These are phyloP conservation scores for Perkinsus marinus DNA, from an alignment of 169 alveolate species.

Conservation along the genomic window DNA sequence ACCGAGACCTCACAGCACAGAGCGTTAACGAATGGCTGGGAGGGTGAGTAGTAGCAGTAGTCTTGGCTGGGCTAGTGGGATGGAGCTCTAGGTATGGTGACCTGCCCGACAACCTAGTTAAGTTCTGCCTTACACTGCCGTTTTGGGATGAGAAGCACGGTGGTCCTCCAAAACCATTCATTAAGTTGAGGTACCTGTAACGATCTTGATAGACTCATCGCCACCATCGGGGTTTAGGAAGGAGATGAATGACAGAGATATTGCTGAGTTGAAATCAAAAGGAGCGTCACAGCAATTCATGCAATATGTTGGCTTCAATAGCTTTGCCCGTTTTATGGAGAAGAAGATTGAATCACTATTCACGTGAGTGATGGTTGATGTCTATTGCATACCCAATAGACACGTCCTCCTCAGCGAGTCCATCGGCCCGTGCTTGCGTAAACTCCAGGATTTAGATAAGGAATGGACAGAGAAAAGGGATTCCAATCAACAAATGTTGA, in stretches of 20 bases:
- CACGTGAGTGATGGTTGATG: neutral
- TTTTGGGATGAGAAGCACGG: neutral
- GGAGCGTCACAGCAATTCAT: neutral
- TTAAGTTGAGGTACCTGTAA: neutral
- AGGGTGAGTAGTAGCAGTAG: neutral
- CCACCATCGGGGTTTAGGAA: neutral
- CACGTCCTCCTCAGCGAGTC: neutral
- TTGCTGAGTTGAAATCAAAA: neutral
- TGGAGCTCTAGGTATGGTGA: neutral
- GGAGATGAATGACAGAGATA: neutral
- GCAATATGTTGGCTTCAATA: slow-evolving; percentile 15
- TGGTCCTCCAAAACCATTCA: neutral
- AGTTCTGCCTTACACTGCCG: neutral
- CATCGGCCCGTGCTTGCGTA: neutral
- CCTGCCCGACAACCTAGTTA: neutral
- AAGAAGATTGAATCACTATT: neutral
- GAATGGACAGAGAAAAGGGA: neutral
- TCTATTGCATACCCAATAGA: neutral
- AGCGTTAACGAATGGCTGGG: neutral
- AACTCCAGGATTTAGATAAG: neutral
- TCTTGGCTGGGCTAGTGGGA: neutral
- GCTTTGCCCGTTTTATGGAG: slow-evolving; percentile 7
- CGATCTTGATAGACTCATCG: neutral
- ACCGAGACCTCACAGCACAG: neutral
- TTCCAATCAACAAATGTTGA: neutral